Percentiles rank a stretch among this genome's conserved stretches.
phyloP scores from a whole-genome alignment of 495 filamentous ascomycete species.

The Neurospora africana region DNA sequence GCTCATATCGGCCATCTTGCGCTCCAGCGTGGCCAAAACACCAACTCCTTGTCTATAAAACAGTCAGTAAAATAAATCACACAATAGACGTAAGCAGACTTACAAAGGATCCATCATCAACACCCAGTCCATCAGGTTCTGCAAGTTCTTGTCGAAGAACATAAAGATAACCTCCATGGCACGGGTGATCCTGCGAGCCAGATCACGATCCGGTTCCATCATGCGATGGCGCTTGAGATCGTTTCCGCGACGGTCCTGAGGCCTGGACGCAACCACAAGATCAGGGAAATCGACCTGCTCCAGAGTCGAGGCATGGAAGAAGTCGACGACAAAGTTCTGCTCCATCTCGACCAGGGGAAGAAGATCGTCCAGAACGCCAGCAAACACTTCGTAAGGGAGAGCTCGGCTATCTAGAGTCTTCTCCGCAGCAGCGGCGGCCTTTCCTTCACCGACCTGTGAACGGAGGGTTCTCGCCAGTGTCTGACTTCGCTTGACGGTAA shows the following conservation, averaged over 20 bases:
- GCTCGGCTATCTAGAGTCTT: constrained; percentile 56
- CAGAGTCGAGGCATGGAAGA: constrained; percentile 80
- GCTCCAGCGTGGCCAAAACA: constrained; percentile 69
- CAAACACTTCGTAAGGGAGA: constrained; percentile 73
- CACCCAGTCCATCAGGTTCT: constrained; percentile 76
- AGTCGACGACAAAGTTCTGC: constrained; percentile 89
- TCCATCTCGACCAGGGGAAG: constrained; percentile 72
- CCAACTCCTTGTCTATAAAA: constrained; percentile 70
- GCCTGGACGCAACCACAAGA: constrained; percentile 51
- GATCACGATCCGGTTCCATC: constrained; percentile 74
- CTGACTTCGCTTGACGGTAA: constrained; percentile 82
- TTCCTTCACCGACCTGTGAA: constrained; percentile 52
- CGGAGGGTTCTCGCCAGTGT: constrained; percentile 71
- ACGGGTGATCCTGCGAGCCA: constrained; percentile 66
- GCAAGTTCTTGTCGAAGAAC: constrained; percentile 69
- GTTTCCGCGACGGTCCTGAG: constrained; percentile 54
- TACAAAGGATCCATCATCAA: constrained; percentile 69
- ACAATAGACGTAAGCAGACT: constrained; percentile 22
- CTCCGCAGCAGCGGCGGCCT: constrained; percentile 42
- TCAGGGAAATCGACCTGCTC: constrained; percentile 73
- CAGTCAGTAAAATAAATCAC: background rate
- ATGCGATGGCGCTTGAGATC: constrained; percentile 60
- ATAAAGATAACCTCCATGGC: constrained; percentile 81
- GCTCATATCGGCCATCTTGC: constrained; percentile 61
- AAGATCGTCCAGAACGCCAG: constrained; percentile 66